These are phyloP conservation scores for Iodosphaeria phyllophila DNA, from an alignment of 2,329 filamentous ascomycete genomes.

Conservation along the genomic window DNA sequence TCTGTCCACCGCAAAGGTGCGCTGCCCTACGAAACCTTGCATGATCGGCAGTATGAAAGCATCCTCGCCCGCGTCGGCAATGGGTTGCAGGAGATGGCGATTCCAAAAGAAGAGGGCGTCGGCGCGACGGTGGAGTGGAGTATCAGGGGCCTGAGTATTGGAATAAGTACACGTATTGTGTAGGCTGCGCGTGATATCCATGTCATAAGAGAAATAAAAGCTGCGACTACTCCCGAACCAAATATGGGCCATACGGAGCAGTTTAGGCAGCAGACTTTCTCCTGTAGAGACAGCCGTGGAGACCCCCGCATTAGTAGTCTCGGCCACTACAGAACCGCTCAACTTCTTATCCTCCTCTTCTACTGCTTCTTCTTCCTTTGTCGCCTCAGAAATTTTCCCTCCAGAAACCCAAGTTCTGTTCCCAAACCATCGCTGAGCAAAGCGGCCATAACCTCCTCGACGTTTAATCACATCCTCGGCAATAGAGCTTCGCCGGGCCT, in stretches of 20 bases:
- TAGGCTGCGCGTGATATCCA: conserved; percentile 64
- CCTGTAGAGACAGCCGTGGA: conserved; percentile 16
- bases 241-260: conserved; percentile 67
- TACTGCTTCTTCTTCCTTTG: conserved; percentile 3
- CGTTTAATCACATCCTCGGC: conserved; percentile 76
- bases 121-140: conserved; percentile 52
- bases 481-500: conserved; percentile 37
- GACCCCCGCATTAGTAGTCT: conserved; percentile 9
- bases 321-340: conserved; percentile 10
- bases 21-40: conserved; percentile 87
- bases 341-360: conserved; percentile 10
- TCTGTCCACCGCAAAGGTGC: conserved; percentile 55
- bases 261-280: conserved; percentile 55
- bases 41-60: conserved; percentile 63
- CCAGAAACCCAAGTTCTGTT: conserved; percentile 63
- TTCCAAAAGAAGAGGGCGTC: conserved; percentile 90
- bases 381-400: conserved; percentile 38
- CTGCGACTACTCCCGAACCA: conserved; percentile 67
- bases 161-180: conserved; percentile 17
- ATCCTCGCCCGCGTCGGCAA: conserved; percentile 56
- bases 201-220: conserved; percentile 91
- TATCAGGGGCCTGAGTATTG: conserved; percentile 19
- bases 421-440: conserved; percentile 84
- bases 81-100: conserved; percentile 49
- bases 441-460: conserved; percentile 70